Base-by-base conservation (phyloP, 2,329 filamentous ascomycete species). In the Nannizzia gypsea region DNA sequence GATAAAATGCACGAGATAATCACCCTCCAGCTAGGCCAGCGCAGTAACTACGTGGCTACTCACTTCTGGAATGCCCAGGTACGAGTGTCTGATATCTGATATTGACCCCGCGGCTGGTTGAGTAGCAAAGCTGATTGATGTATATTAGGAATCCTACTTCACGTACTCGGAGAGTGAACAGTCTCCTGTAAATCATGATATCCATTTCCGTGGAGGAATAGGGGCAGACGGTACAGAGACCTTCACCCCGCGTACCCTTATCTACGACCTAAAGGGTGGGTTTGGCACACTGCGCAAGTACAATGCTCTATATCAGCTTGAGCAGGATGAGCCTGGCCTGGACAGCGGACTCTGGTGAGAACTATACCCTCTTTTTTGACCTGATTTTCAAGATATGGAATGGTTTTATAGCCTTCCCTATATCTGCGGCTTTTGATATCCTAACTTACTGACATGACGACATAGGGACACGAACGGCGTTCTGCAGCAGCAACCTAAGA, bases 11-110 rank as follows among this genome's bases (percentile, higher is more conserved):
- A 91, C 74, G 93, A 99, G 75, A 90, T 97, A 63, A 80, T 99
- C 63, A 96, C 92, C 0, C 78, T 99, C 52, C 93, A 99, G 78
- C 84, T 97, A 62, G 93, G 93, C 48, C 87, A 95, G 71, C 85
- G 88, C 70, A 91, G 88, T 72, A 99, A 99, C 73, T 95, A 96
- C 69, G 77, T 95, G 22, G 91, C 88, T 31, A 95, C 91, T 0
- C 93, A 99, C 76, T 99, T 96, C 73, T 99, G 93, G 93, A 99
- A 99, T 68, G 80, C 88, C 4, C 92, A 96, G 79, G 89, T 89
- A 72, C 42, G 24, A 36, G 31, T 11, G n/a, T n/a, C 2, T 13
- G 5, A 24, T 31, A 6, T 56, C 28, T 15, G 5, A 31, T n/a
- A n/a, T n/a, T 28, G 17, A 52, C 17, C 26, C 46, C 13, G 13